A percentile compares a stretch with the other conserved stretches of the same genome.
Conservation (phyloP, 331 rosid species). For the Phaseolus coccineus region DNA sequence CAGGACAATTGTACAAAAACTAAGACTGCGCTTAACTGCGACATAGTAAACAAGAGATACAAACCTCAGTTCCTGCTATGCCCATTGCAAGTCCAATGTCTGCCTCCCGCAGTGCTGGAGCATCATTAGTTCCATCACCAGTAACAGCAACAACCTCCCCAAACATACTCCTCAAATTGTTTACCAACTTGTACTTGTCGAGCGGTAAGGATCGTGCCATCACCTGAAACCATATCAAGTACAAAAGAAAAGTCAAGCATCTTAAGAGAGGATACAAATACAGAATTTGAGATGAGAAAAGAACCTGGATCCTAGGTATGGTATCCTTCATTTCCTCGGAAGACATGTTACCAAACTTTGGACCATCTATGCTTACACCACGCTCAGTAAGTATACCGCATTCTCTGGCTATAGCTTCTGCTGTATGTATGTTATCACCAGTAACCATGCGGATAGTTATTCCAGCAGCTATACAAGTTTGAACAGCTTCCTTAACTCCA, state of each 20-base stretch:
- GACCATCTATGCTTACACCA: constrained; percentile 86
- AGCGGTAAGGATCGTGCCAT: constrained; percentile 90
- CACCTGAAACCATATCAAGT: constrained; percentile 66
- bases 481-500: constrained; percentile 86
- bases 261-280: constrained; percentile 13
- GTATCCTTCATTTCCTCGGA: constrained; percentile 63
- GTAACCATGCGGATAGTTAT: constrained; percentile 92
- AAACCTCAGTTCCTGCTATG: constrained; percentile 96
- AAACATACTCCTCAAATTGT: constrained; percentile 68
- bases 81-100: constrained; percentile 99
- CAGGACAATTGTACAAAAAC: constrained; percentile 6
- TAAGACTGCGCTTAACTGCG: not conserved
- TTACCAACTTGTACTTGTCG: constrained; percentile 84
- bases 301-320: constrained; percentile 87
- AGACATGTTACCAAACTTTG: constrained; percentile 65
- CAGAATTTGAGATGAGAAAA: constrained; percentile 19
- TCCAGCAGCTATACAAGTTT: constrained; percentile 87
- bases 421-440: constrained; percentile 92
- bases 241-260: constrained; percentile 44
- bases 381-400: constrained; percentile 84
- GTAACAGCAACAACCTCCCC: constrained; percentile 95
- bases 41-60: constrained; percentile 34
- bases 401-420: constrained; percentile 90
- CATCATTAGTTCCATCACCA: constrained; percentile 97
- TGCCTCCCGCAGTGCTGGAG: constrained; percentile 92